Evolutionary conservation across 352 stramenopile species (phyloP), one percentile per base, ranked within the genome.

Genomic region (Halophytophthora batemanensis): DNA sequence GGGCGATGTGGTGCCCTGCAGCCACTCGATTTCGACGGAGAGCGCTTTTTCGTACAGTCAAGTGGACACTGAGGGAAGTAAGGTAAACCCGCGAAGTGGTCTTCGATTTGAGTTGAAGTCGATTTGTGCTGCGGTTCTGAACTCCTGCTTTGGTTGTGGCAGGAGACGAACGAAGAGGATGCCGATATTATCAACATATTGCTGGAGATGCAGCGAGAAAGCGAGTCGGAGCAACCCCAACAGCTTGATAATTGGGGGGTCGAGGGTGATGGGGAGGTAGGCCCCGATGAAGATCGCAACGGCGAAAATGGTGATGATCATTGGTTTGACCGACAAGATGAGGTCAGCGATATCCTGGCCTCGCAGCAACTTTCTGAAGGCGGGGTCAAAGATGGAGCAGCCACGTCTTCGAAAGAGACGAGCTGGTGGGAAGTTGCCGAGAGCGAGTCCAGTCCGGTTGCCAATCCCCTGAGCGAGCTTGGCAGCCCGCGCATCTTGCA

Each of bases 291-390:
- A 6, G 56, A 69, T 1, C 36, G 44, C 36, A 39, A 67, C 11
- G 54, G 66, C 15, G 61, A 71, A 2, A 51, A 56, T n/a, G 31
- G 43, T 29, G 49, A 65, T 15, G 42, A 70, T 25, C 59, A 66
- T 28, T 64, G 51, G n/a, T 35, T n/a, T 12, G 34, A 56, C 61
- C 35, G 23, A 15, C 37, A 72, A 41, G 54, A 72, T 29, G 82
- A 93, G 51, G 86, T 89, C 43, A 43, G 53, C 2, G 78, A 87
- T 34, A 93, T 93, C 33, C 56, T 93, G 22, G 73, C 76, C 15
- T 86, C 82, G 6, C 82, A 92, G 37, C 49, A 44, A 4, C 19
- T 68, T 0, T 21, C 72, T 28, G 71, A 74, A 57, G 23, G 63
- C 3, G 35, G 50, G 3, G 45, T 43, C 8, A 21, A 47, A 2